Conservation (phyloP, 2,329 filamentous ascomycete species). For the Apiospora saccharicola region DNA sequence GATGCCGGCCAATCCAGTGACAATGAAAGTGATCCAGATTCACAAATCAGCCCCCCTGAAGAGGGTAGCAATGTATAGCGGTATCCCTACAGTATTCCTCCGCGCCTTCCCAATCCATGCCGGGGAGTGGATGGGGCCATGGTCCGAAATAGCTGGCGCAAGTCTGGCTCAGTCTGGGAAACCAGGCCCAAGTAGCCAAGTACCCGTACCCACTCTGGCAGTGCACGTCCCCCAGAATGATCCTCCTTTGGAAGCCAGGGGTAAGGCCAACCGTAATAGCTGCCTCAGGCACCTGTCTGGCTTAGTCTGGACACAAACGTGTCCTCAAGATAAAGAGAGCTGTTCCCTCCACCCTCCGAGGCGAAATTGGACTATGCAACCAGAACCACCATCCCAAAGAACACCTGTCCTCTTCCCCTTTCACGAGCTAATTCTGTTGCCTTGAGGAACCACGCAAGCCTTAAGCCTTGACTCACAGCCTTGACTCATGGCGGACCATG, state of each 20-base stretch:
- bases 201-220: neutral
- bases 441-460: slow-evolving; percentile 22
- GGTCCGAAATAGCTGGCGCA: slow-evolving; percentile 8
- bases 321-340: slow-evolving; percentile 33
- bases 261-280: neutral
- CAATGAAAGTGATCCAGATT: too few relatives aligned
- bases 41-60: neutral
- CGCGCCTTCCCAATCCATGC: slow-evolving; percentile 18
- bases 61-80: neutral
- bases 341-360: slow-evolving; percentile 27
- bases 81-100: neutral
- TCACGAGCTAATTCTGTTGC: slow-evolving; percentile 20
- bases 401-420: slow-evolving; percentile 28
- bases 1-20: neutral
- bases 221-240: neutral
- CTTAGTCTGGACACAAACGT: slow-evolving; percentile 35
- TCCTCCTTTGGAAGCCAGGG: slow-evolving; percentile 20
- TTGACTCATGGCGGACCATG: slow-evolving; percentile 36
- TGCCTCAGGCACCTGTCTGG: neutral
- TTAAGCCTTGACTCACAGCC: slow-evolving; percentile 4
- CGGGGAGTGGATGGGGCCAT: neutral
- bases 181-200: neutral
- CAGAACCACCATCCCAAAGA: slow-evolving; percentile 23
- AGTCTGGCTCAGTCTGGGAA: neutral
- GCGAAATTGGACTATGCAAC: neutral